Percentiles rank a stretch among this genome's conserved stretches.
Conservation (phyloP, 768 basidiomycete species). For the Podaxis sp. region DNA sequence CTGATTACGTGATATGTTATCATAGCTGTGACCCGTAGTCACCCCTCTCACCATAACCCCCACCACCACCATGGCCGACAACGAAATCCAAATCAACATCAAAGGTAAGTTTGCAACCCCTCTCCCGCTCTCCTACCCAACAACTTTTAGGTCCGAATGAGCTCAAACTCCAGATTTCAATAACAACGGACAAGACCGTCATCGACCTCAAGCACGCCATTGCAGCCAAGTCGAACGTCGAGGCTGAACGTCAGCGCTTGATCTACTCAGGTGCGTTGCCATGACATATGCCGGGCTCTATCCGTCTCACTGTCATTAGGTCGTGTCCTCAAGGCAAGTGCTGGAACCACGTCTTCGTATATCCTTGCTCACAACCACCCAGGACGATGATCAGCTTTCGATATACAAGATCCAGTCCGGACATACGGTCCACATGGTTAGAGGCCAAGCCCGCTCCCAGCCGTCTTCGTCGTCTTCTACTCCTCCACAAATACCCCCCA, state of each 20-base stretch:
- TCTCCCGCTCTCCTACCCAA: not conserved
- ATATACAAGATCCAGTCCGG: constrained; percentile 88
- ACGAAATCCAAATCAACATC: constrained; percentile 63
- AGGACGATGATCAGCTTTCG: constrained; percentile 83
- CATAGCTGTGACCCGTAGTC: not conserved
- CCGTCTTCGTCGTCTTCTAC: constrained; percentile 26
- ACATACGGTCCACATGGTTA: constrained; percentile 94
- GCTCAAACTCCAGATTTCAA: constrained; percentile 86
- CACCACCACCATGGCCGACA: constrained; percentile 50
- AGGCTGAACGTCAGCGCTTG: constrained; percentile 82
- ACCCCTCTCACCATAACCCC: constrained; percentile 1
- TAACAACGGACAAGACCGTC: constrained; percentile 81
- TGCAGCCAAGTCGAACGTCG: constrained; percentile 80
- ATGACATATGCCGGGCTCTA: not conserved
- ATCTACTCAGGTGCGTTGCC: constrained; percentile 80
- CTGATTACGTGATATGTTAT: constrained; percentile 1
- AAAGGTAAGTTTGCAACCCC: constrained; percentile 46
- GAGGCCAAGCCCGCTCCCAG: constrained; percentile 63
- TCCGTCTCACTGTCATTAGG: constrained; percentile 34
- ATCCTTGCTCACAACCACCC: not conserved
- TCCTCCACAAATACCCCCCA: constrained; percentile 69
- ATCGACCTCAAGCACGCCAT: constrained; percentile 89
- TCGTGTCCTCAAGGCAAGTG: constrained; percentile 66
- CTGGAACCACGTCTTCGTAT: constrained; percentile 2
- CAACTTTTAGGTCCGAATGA: constrained; percentile 72